Base-by-base conservation (phyloP, 805 yeast species). In the Dipodascopsis tothii region DNA sequence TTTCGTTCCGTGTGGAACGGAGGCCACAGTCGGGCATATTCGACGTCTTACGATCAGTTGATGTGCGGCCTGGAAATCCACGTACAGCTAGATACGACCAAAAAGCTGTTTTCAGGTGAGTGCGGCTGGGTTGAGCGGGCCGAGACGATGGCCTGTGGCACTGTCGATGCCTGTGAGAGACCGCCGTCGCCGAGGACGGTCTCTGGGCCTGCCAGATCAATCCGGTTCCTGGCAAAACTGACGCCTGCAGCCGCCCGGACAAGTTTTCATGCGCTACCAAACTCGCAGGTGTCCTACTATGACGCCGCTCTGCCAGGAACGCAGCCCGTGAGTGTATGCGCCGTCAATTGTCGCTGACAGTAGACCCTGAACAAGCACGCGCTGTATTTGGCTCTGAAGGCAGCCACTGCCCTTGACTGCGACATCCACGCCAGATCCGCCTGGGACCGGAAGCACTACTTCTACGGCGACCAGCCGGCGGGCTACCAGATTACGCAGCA, bases 401-500 rank as follows among this genome's bases (percentile, higher is more conserved):
- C 94, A 1, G 88, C 94, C 0, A 61, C 74, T 2, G 84, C 92
- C 0, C 62, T 88, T 41, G 70, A 80, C 27, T 74, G 85, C 46
- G 59, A 68, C 0, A 71, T 92, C 14, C 75, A 74, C 45, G 51
- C 62, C 0, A 51, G 58, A 5, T 82, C 90, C 1, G 68, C 80
- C 1, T 92, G 92, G 61, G 98, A 92, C 59, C 70, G 98, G 53
- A 92, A 92, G 62, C 98, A 92, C 61, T 92, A 92, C 61, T 87
- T 92, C 62, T 92, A 92, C 61, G 90, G 88, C 1, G 98, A 92
- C 62, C 97, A 92, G 60, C 98, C 98, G 0, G 64, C 83, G 41
- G 98, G 98, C 1, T 92, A 87, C 63, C 98, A 92, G 61, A 82
- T 92, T 39, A 92, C 98, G 0, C 98, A 92, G 63, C 84, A 78